Percentiles rank a stretch among this genome's conserved stretches.
phyloP scores from a whole-genome alignment of 2,329 filamentous ascomycete species.

The Exophiala dermatitidis region DNA sequence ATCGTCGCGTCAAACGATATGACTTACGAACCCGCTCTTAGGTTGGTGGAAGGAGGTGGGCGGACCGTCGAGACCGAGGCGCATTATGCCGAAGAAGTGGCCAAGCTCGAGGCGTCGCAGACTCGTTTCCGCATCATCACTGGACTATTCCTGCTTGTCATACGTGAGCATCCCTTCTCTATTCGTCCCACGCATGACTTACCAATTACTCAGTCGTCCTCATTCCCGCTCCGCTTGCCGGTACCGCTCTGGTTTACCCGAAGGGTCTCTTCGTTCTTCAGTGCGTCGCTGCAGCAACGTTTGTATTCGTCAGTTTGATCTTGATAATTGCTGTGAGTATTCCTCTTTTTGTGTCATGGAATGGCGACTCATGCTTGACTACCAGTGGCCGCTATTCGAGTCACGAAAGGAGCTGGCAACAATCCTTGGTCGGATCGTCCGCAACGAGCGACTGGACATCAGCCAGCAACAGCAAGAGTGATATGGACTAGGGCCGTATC shows the following conservation, averaged over 20 bases:
- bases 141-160: slow-evolving; percentile 8
- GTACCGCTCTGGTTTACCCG: slow-evolving; percentile 7
- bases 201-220: slow-evolving; percentile 5
- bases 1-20: not conserved
- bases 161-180: slow-evolving; percentile 2
- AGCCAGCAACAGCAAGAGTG: not conserved
- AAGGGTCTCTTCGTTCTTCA: slow-evolving; percentile 12
- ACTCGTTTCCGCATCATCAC: slow-evolving; percentile 13
- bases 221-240: slow-evolving; percentile 12
- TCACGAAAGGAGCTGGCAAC: slow-evolving; percentile 4
- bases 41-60: slow-evolving; percentile 7
- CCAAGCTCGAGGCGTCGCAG: slow-evolving; percentile 10
- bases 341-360: not conserved
- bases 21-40: slow-evolving; percentile 2
- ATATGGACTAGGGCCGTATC: no score
- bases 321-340: slow-evolving; percentile 7
- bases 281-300: slow-evolving; percentile 8
- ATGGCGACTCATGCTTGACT: not conserved
- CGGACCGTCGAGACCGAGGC: slow-evolving; percentile 2
- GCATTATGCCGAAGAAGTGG: slow-evolving; percentile 8
- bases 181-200: not conserved
- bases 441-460: slow-evolving; percentile 8
- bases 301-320: slow-evolving; percentile 6
- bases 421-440: slow-evolving; percentile 5
- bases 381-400: slow-evolving; percentile 9